Evolutionary conservation across 2,329 filamentous ascomycete species (phyloP), one percentile per base, ranked within the genome.

Genomic region (Mycogone perniciosa): DNA sequence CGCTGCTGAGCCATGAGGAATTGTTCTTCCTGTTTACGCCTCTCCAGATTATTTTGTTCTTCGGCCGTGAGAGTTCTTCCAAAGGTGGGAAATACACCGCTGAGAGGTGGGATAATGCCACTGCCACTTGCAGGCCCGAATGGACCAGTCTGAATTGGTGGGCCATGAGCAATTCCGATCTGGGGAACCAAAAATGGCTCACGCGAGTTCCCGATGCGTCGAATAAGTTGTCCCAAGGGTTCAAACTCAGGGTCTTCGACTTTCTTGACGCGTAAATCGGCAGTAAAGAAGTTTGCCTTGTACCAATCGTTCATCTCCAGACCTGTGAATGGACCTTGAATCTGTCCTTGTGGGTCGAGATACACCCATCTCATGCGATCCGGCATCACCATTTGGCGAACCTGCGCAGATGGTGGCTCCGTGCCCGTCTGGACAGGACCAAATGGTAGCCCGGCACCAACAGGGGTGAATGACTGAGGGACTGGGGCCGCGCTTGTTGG

Each of bases 281-380:
- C 85, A 0, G 89, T 95, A 70, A 99, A 99, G 72, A 97, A 99
- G 42, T 92, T 91, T 35, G 91, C 92, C 67, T 97, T 97, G 72
- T 97, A 99, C 93, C 93, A 99, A 62, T 99, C 95, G 60, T 99
- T 95, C 93, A 99, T 99, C 69, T 99, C 93, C 45, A 99, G 74
- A 1, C 93, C 93, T 37, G 90, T 96, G 71, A 93, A 99, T 0
- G 93, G 93, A 0, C 93, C 93, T 65, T 99, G 93, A 5, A 89
- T 85, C 55, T 89, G 86, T 26, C 90, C 90, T 64, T 95, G 89
- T 5, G 93, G 93, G 65, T 99, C 93, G 47, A 95, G 84, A 65
- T 99, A 99, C 13, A 96, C 92, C 93, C 93, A 99, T 61, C 92
- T 81, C 90, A 99, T 99, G 10, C 95, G 81, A 67, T 99, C 93